These are phyloP conservation scores for Monosporascus cannonballus DNA, from an alignment of 2,329 filamentous ascomycete species.

Conservation along the genomic window DNA sequence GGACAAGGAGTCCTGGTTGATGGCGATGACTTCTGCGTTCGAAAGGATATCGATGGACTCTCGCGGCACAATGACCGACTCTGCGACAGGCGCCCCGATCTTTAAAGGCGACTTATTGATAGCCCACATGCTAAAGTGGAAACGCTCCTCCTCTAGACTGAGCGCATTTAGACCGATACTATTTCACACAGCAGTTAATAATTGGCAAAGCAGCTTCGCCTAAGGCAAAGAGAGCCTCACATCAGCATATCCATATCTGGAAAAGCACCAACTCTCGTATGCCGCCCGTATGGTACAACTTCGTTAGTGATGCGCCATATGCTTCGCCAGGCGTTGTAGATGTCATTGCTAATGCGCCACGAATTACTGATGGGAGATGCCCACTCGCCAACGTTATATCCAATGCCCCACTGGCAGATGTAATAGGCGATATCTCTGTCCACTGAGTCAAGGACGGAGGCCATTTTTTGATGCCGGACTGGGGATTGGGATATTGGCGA, in stretches of 20 bases:
- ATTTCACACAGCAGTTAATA: not conserved
- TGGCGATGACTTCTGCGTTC: slow-evolving; percentile 49
- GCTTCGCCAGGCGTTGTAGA: slow-evolving; percentile 43
- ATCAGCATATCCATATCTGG: slow-evolving; percentile 48
- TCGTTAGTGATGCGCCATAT: slow-evolving; percentile 48
- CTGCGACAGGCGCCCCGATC: slow-evolving; percentile 37
- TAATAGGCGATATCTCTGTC: slow-evolving; percentile 40
- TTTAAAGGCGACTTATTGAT: slow-evolving; percentile 45
- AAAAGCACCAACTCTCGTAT: slow-evolving; percentile 40
- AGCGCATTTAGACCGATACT: slow-evolving; percentile 42
- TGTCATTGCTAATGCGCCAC: slow-evolving; percentile 49
- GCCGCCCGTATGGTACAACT: slow-evolving; percentile 38
- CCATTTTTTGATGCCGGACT: slow-evolving; percentile 40
- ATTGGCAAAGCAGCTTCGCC: not conserved
- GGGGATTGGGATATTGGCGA: slow-evolving; percentile 33
- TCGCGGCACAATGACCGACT: slow-evolving; percentile 28
- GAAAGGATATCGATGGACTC: slow-evolving; percentile 36
- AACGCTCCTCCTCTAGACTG: slow-evolving; percentile 40
- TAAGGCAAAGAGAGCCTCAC: slow-evolving; percentile 19
- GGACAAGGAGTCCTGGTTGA: slow-evolving; percentile 51
- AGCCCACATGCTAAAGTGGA: slow-evolving; percentile 48
- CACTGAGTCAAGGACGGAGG: slow-evolving; percentile 30
- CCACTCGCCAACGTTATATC: slow-evolving; percentile 39
- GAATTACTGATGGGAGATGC: slow-evolving; percentile 38
- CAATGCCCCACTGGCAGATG: slow-evolving; percentile 49